A percentile compares a stretch with the other conserved stretches of the same genome.
Conservation (phyloP, 31 red algal genomes). For the Odonthalia washingtoniensis region DNA sequence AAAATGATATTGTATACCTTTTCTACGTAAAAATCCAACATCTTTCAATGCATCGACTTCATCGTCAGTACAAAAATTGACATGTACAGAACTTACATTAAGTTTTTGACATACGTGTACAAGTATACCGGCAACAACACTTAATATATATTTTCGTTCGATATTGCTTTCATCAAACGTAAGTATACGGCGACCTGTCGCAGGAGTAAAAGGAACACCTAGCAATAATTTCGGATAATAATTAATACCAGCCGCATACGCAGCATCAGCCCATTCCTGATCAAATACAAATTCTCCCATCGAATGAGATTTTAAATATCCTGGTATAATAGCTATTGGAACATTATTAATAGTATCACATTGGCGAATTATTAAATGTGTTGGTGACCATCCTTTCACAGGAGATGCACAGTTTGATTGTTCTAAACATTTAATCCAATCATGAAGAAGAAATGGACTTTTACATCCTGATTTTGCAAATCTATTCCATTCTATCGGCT, state of each 20-base stretch:
- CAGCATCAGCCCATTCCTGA: conserved; percentile 80
- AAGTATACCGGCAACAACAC: conserved; percentile 45
- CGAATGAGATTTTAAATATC: conserved; percentile 80
- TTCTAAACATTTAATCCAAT: conserved; percentile 82
- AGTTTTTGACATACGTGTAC: conserved; percentile 50
- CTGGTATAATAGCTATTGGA: conserved; percentile 54
- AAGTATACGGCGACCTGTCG: conserved; percentile 75
- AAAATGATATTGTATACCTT: conserved; percentile 85
- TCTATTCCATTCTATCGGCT: conserved; percentile 47
- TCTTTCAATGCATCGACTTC: conserved; percentile 67
- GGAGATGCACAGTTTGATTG: conserved; percentile 60
- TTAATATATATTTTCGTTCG: conserved; percentile 28
- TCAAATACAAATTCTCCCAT: conserved; percentile 97
- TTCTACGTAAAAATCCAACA: conserved; percentile 72
- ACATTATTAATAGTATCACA: conserved; percentile 33
- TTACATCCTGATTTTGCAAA: conserved; percentile 38
- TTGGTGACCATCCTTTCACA: conserved; percentile 72
- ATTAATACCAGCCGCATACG: conserved; percentile 58
- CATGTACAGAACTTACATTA: conserved; percentile 77
- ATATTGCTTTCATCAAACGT: conserved; percentile 33
- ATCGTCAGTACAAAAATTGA: conserved; percentile 80
- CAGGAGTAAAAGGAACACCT: conserved; percentile 90
- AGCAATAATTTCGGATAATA: conserved; percentile 94
- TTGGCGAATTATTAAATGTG: conserved; percentile 62
- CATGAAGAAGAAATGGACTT: conserved; percentile 78